Base-by-base conservation (phyloP, 2,329 filamentous ascomycete genomes). In the Emergomyces africanus region DNA sequence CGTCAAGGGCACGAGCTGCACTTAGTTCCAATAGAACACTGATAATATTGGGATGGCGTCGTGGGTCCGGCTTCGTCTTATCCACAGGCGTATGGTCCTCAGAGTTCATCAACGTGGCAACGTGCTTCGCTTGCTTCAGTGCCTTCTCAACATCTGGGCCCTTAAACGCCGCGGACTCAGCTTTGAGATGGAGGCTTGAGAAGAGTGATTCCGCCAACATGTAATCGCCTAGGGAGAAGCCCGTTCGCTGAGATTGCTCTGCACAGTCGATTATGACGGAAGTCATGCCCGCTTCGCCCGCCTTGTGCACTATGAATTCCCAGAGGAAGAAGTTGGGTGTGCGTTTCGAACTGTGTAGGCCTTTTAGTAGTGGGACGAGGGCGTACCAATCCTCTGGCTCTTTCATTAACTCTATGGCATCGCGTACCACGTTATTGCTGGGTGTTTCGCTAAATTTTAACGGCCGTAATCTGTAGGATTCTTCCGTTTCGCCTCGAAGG, bases 21-120 rank as follows among this genome's bases (percentile, higher is more conserved):
- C 71, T 71, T 18, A 81, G 66, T 57, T 79, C 73, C 8, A 80
- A 66, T 20, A 78, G 61, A 2, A 72, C 66, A 25, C 71, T 77
- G 50, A 76, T 69, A 20, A 78, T 70, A 30, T 73, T 71, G 1
- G 76, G 75, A 58, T 69, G 68, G 51, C 64, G 65, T 62, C 75
- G 73, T 12, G 74, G 69, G 57, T 78, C 72, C 23, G 53, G 35
- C 6, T 64, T 53, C 28, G 64, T 54, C 4, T 63, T 23, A 18
- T 66, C 58, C n/a, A 57, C 50, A 20, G 65, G 61, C 9, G 61
- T 62, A 59, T 75, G 71, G 54, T 71, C 65, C n/a, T 68, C 65
- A 3, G 65, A 59, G 49, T 76, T 70, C 64, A 77, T 69, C 60
- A 76, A 60, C 39, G 64, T 61, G 4, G 69, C 68, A 14, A 71